Evolutionary conservation across 805 yeast genomes (phyloP).

Genomic region (Candida parachauliodes): DNA sequence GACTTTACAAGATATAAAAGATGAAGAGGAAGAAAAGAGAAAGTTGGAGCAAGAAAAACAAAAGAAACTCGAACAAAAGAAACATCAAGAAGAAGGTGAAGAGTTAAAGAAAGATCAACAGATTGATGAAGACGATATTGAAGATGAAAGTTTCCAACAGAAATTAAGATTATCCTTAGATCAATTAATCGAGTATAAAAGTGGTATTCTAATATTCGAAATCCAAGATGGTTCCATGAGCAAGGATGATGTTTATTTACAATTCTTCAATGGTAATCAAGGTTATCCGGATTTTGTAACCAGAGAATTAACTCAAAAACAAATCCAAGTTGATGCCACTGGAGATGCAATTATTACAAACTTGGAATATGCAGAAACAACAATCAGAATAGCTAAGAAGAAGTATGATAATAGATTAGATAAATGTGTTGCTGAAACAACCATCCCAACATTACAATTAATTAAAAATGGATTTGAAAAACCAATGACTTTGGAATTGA

Average conservation of each 20-base stretch:
- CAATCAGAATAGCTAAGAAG: slow-evolving; percentile 60
- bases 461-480: slow-evolving; percentile 61
- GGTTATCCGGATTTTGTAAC: slow-evolving; percentile 64
- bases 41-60: slow-evolving; percentile 26
- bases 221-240: slow-evolving; percentile 56
- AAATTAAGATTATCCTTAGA: slow-evolving; percentile 52
- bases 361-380: slow-evolving; percentile 65
- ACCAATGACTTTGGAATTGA: slow-evolving; percentile 54
- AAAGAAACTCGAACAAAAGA: slow-evolving; percentile 5
- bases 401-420: slow-evolving; percentile 51
- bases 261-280: slow-evolving; percentile 71
- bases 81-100: slow-evolving; percentile 10
- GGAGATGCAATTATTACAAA: slow-evolving; percentile 79
- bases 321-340: slow-evolving; percentile 36
- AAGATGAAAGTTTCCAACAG: slow-evolving; percentile 26
- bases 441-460: slow-evolving; percentile 63
- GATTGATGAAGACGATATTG: slow-evolving; percentile 31
- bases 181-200: slow-evolving; percentile 53
- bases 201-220: slow-evolving; percentile 76
- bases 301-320: slow-evolving; percentile 47
- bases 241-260: slow-evolving; percentile 60
- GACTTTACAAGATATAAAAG: slow-evolving; percentile 68
- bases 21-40: slow-evolving; percentile 45
- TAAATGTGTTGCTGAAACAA: slow-evolving; percentile 56
- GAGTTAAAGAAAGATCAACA: slow-evolving; percentile 24